These are phyloP conservation scores for Tetracentron sinense DNA, from an alignment of 164 flowering plant species.

Conservation along the genomic window DNA sequence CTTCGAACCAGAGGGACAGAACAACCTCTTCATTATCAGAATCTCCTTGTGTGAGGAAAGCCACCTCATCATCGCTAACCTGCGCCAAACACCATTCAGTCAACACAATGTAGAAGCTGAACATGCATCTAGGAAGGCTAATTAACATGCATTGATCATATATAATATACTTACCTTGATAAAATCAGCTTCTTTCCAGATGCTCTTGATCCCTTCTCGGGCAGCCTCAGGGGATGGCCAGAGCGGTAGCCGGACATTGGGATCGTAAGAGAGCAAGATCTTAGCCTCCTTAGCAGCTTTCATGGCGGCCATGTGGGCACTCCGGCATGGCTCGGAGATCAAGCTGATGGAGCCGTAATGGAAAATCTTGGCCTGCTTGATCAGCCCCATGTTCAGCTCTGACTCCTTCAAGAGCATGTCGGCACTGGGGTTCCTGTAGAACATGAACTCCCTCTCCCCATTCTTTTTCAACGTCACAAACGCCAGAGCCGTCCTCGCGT, in stretches of 20 bases:
- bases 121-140: too few relatives aligned
- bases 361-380: constrained; percentile 49
- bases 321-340: constrained; percentile 66
- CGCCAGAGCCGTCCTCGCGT: constrained; percentile 69
- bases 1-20: constrained; percentile 47
- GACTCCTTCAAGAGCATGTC: constrained; percentile 59
- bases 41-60: constrained; percentile 54
- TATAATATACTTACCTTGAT: constrained; percentile 65
- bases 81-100: constrained; percentile 11
- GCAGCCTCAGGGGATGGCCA: constrained; percentile 71
- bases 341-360: constrained; percentile 81
- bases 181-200: constrained; percentile 69
- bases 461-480: constrained; percentile 53
- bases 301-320: constrained; percentile 79
- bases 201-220: constrained; percentile 53
- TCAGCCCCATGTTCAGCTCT: constrained; percentile 49
- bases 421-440: constrained; percentile 74
- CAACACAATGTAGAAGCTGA: too few relatives aligned
- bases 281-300: constrained; percentile 62
- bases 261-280: constrained; percentile 65
- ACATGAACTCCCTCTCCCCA: constrained; percentile 76
- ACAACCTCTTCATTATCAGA: constrained; percentile 45
- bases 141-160: too few relatives aligned
- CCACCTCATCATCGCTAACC: constrained; percentile 73
- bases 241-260: constrained; percentile 63